Conservation (phyloP, 2,329 filamentous ascomycete genomes). For the Aspergillus latus region DNA sequence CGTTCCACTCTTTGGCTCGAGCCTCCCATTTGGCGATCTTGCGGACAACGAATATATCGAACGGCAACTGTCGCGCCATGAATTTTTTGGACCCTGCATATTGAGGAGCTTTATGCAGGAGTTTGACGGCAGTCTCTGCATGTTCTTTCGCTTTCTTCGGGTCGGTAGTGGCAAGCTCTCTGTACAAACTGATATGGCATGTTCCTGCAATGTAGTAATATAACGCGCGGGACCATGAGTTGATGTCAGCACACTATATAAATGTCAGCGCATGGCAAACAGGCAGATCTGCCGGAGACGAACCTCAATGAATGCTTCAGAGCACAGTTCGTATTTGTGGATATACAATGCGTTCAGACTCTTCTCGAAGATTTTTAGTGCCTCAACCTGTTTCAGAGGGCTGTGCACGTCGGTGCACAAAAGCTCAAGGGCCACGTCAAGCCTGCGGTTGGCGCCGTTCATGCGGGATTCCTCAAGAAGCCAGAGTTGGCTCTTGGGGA, state of each 20-base stretch:
- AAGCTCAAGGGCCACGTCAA: constrained; percentile 67
- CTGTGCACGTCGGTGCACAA: constrained; percentile 61
- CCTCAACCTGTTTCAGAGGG: constrained; percentile 84
- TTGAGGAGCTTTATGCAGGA: constrained; percentile 69
- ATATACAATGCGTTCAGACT: constrained; percentile 75
- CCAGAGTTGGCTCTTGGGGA: constrained; percentile 83
- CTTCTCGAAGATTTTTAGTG: constrained; percentile 81
- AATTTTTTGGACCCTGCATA: constrained; percentile 83
- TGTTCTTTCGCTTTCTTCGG: constrained; percentile 53
- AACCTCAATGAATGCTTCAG: constrained; percentile 68
- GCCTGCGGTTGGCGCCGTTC: constrained; percentile 63
- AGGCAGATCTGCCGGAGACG: constrained; percentile 16
- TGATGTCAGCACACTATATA: constrained; percentile 67
- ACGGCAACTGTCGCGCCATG: constrained; percentile 84
- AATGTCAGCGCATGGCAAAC: neutral
- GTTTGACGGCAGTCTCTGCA: constrained; percentile 65
- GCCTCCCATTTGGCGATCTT: constrained; percentile 89
- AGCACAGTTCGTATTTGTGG: constrained; percentile 72
- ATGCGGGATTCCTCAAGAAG: constrained; percentile 82
- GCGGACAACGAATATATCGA: constrained; percentile 79
- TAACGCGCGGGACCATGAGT: constrained; percentile 85
- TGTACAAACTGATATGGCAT: constrained; percentile 78
- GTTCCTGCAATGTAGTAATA: constrained; percentile 87
- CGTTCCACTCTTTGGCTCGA: constrained; percentile 64
- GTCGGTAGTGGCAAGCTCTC: constrained; percentile 42